Evolutionary conservation across 2,329 filamentous ascomycete species (phyloP), one percentile per base, ranked within the genome.

Genomic region (Pseudocercospora eumusae): DNA sequence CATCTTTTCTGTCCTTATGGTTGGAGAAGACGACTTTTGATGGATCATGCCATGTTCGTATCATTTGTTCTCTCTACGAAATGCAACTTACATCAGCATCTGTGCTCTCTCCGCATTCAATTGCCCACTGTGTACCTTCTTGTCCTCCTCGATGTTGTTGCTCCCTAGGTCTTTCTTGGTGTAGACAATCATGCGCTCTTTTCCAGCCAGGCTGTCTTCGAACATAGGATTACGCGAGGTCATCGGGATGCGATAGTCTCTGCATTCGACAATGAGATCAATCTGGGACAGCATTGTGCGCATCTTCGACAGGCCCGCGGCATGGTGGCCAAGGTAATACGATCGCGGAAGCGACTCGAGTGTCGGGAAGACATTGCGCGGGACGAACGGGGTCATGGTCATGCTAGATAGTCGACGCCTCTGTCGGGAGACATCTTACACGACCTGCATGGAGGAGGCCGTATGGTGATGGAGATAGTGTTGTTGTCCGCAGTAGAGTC

Each of bases 281-380:
- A 97, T 90, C 65, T 86, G 87, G 27, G 88, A 86, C 54, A 99
- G 84, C 74, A 90, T 83, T 42, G 85, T 85, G 74, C 91, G 90
- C 88, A 98, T 96, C 74, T 90, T 89, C 53, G 84, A 81, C 31
- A 96, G 82, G 15, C 91, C 95, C 9, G 90, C 84, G 64, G 86
- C 86, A 81, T 99, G 95, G 79, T 99, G 95, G 65, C 95, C 95
- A 52, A 98, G 84, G 79, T 91, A 99, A 79, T 98, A 99, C 62
- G 93, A 95, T 67, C 91, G 88, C 42, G 90, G 88, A 64, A 98
- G 88, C 57, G 88, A 89, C 59, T 82, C 80, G 71, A 93, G 88
- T 47, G 87, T 80, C 42, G 88, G 86, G 76, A 96, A 98, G 57
- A 80, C 78, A 67, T 81, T 76, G 69, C 93, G 91, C 25, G 95